phyloP scores from a whole-genome alignment of 768 basidiomycete species.

The Russula sp. region DNA sequence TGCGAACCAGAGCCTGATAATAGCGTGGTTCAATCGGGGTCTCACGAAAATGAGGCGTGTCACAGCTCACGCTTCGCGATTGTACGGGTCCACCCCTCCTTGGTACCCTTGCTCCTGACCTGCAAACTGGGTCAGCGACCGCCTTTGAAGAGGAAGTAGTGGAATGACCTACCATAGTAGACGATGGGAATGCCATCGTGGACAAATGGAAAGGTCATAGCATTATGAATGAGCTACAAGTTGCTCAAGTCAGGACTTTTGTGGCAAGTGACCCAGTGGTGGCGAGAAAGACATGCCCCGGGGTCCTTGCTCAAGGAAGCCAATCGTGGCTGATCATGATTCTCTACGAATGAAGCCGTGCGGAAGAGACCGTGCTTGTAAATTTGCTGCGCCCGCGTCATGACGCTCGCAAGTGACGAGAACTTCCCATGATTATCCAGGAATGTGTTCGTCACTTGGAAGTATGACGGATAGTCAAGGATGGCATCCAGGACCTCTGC shows the following conservation, averaged over 20 bases:
- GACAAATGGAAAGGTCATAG: slow-evolving; percentile 45
- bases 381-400: slow-evolving; percentile 31
- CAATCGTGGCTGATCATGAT: slow-evolving; percentile 51
- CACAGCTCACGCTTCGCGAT: slow-evolving; percentile 44
- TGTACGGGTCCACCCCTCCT: slow-evolving; percentile 40
- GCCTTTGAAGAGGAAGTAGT: neutral
- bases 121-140: slow-evolving; percentile 16
- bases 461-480: slow-evolving; percentile 48
- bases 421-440: slow-evolving; percentile 32
- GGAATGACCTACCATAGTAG: slow-evolving; percentile 38
- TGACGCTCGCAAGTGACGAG: slow-evolving; percentile 28
- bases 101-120: slow-evolving; percentile 47
- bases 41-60: neutral
- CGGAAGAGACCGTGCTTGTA: slow-evolving; percentile 38
- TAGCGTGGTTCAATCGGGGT: neutral
- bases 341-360: slow-evolving; percentile 47
- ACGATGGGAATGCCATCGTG: slow-evolving; percentile 46
- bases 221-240: slow-evolving; percentile 39
- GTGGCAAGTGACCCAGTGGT: neutral
- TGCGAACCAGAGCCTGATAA: slow-evolving; percentile 53
- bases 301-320: slow-evolving; percentile 38
- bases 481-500: slow-evolving; percentile 40
- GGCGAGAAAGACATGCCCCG: slow-evolving; percentile 32
- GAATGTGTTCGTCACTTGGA: slow-evolving; percentile 39
- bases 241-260: neutral